phyloP scores from a whole-genome alignment of 805 yeast genomes.

The Saccharomyces jurei region DNA sequence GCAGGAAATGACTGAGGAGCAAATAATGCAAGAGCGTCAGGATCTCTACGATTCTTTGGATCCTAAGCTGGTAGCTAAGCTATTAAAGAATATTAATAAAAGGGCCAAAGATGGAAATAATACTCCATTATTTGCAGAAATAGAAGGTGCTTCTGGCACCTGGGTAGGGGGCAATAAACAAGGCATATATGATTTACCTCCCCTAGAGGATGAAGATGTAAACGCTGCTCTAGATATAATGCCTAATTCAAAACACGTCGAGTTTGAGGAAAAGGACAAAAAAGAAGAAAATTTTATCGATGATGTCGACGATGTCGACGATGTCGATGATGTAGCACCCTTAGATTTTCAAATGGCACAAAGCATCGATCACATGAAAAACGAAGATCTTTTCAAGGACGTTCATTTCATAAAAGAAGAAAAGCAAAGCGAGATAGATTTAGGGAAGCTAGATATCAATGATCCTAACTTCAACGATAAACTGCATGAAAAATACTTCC shows the following conservation, averaged over 20 bases:
- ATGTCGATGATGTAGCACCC: slow-evolving; percentile 48
- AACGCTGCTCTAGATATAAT: slow-evolving; percentile 22
- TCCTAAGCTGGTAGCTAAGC: slow-evolving; percentile 55
- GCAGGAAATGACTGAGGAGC: slow-evolving; percentile 54
- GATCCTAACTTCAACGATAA: slow-evolving; percentile 76
- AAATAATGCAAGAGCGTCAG: slow-evolving; percentile 53
- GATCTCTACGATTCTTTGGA: slow-evolving; percentile 62
- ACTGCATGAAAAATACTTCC: slow-evolving; percentile 77
- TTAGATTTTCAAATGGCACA: slow-evolving; percentile 39
- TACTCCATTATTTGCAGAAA: slow-evolving; percentile 32
- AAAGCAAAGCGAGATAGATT: slow-evolving; percentile 4
- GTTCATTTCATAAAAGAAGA: slow-evolving; percentile 57
- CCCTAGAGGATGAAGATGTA: slow-evolving; percentile 23
- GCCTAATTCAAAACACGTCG: slow-evolving; percentile 9
- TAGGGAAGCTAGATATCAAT: slow-evolving; percentile 44
- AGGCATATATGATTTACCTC: slow-evolving; percentile 15
- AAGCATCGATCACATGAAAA: slow-evolving; percentile 37
- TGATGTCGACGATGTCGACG: slow-evolving; percentile 40
- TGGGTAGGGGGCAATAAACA: slow-evolving; percentile 30
- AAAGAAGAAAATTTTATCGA: slow-evolving; percentile 32
- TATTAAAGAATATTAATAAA: slow-evolving; percentile 49
- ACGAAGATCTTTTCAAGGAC: slow-evolving; percentile 34
- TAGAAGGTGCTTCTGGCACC: slow-evolving; percentile 31
- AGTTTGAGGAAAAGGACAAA: slow-evolving; percentile 1
- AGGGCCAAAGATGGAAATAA: slow-evolving; percentile 38